These are phyloP conservation scores for Thalassiosira oceanica DNA, from an alignment of 352 stramenopile species.

Conservation along the genomic window DNA sequence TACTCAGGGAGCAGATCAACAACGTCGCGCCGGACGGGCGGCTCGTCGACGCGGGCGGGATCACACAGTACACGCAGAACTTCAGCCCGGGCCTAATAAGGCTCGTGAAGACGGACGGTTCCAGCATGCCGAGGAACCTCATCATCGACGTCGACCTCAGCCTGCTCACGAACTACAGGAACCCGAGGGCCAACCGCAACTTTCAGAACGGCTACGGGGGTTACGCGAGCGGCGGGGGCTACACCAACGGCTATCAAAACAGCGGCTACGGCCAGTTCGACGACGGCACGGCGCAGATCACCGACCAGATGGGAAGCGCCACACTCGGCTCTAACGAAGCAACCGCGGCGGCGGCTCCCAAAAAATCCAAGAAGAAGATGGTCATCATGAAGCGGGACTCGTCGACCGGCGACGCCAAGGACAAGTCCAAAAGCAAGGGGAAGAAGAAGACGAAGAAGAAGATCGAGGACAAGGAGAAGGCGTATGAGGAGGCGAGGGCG, in stretches of 20 bases:
- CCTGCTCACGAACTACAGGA: constrained; percentile 42
- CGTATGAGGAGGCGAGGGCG: constrained; percentile 91
- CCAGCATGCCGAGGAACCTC: constrained; percentile 81
- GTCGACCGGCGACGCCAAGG: constrained; percentile 35
- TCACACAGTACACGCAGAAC: constrained; percentile 1
- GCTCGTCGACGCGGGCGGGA: no score
- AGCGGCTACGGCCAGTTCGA: constrained; percentile 14
- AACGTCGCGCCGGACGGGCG: neutral
- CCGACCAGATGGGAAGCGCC: constrained; percentile 16
- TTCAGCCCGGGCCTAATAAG: constrained; percentile 80
- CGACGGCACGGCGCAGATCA: constrained; percentile 12
- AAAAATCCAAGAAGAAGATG: constrained; percentile 69
- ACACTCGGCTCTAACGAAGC: constrained; percentile 5
- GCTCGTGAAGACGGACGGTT: constrained; percentile 86
- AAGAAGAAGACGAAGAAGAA: constrained; percentile 71
- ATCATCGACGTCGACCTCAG: constrained; percentile 87
- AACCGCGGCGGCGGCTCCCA: neutral
- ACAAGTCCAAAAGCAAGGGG: constrained; percentile 23
- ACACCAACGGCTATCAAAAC: no score
- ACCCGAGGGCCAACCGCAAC: constrained; percentile 20
- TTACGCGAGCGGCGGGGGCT: no score
- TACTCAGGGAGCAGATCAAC: constrained; percentile 83
- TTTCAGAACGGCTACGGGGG: neutral
- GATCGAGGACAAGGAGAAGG: constrained; percentile 89
- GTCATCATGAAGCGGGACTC: constrained; percentile 92